Conservation (phyloP, 2,329 filamentous ascomycete species). For the Harringtonia lauricola region DNA sequence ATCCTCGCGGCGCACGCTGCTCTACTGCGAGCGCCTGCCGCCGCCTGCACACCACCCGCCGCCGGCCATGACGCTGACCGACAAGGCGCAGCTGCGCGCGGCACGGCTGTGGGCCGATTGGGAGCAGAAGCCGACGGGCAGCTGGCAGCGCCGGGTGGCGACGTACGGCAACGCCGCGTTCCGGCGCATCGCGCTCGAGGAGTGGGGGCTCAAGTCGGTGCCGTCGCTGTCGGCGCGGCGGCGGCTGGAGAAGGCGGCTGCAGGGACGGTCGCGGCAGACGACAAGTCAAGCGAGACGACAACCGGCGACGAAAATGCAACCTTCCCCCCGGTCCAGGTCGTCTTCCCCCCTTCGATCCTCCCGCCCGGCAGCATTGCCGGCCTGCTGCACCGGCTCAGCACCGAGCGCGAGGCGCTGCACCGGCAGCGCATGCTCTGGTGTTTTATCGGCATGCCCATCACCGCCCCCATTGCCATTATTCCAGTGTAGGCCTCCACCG, state of each 20-base stretch:
- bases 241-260: slow-evolving; percentile 36
- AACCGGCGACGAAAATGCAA: not conserved
- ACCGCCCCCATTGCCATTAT: slow-evolving; percentile 73
- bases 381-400: slow-evolving; percentile 58
- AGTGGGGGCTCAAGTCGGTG: slow-evolving; percentile 95
- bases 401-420: slow-evolving; percentile 75
- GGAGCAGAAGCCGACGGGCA: slow-evolving; percentile 68
- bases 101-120: slow-evolving; percentile 72
- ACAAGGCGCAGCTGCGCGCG: slow-evolving; percentile 61
- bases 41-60: slow-evolving; percentile 18
- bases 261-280: too few relatives aligned
- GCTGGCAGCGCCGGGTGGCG: slow-evolving; percentile 80
- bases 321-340: slow-evolving; percentile 49
- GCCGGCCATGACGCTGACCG: slow-evolving; percentile 38
- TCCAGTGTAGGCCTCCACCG: slow-evolving; percentile 60
- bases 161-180: slow-evolving; percentile 78
- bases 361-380: slow-evolving; percentile 47
- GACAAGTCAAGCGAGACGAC: too few relatives aligned
- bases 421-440: slow-evolving; percentile 66
- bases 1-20: slow-evolving; percentile 77
- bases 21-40: slow-evolving; percentile 72
- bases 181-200: slow-evolving; percentile 83
- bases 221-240: slow-evolving; percentile 65
- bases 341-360: slow-evolving; percentile 67
- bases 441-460: slow-evolving; percentile 71